A percentile compares a stretch with the other conserved stretches of the same genome.
phyloP scores from a whole-genome alignment of 1,284 basidiomycete species.

The Cutaneotrichosporon daszewskae region DNA sequence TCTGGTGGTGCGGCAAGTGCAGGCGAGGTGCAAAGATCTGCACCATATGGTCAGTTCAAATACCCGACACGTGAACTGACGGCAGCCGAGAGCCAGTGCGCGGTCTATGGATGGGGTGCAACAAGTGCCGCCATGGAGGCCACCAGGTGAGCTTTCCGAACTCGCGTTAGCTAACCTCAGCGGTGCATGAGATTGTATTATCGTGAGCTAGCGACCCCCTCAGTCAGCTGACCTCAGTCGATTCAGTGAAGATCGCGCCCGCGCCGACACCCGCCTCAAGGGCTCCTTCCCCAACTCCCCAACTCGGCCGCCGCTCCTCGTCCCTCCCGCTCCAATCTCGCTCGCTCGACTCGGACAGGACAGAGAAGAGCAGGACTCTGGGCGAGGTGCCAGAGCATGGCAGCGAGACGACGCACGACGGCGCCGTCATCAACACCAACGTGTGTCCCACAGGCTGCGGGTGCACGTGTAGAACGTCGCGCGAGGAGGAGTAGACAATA shows the following conservation, averaged over 20 bases:
- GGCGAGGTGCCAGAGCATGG: not conserved
- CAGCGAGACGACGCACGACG: not conserved
- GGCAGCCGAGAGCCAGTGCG: constrained; percentile 29
- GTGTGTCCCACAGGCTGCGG: constrained; percentile 40
- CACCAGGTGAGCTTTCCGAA: no score
- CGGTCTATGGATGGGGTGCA: constrained; percentile 39
- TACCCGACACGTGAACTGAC: constrained; percentile 1
- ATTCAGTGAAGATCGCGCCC: constrained; percentile 4
- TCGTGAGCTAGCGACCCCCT: constrained; percentile 16
- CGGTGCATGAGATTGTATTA: constrained; percentile 37
- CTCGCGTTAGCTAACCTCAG: no score
- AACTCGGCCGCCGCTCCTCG: not conserved
- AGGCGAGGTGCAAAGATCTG: constrained; percentile 30
- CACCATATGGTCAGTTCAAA: constrained; percentile 30
- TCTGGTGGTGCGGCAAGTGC: constrained; percentile 42
- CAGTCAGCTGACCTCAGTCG: constrained; percentile 3
- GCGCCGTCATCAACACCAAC: constrained; percentile 6
- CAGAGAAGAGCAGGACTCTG: not conserved
- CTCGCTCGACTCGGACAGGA: not conserved
- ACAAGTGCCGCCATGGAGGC: constrained; percentile 38
- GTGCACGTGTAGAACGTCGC: constrained; percentile 28
- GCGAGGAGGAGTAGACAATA: not conserved
- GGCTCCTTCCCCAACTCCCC: constrained; percentile 1
- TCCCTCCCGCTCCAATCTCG: not conserved
- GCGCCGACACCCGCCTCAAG: not conserved